Evolutionary conservation across 1,139 yeast genomes (phyloP).

Genomic region (Barnettozyma hawaiiensis): DNA sequence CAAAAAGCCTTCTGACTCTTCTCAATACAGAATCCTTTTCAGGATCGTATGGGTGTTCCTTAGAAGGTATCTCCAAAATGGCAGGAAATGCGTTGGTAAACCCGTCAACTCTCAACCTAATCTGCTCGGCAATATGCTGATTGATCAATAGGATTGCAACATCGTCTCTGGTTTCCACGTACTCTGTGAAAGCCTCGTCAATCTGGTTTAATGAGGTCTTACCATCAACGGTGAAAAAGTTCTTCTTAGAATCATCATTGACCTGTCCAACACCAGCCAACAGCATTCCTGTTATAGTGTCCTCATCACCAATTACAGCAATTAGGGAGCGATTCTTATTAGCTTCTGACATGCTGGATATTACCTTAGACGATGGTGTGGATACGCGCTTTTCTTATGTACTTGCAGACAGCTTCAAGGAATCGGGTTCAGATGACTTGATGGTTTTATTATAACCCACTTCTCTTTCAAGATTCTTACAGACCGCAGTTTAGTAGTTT

Average conservation of each 20-base stretch:
- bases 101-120: conserved; percentile 74
- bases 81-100: conserved; percentile 95
- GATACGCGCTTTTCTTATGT: not conserved
- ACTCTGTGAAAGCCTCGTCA: conserved; percentile 68
- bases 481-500: too few relatives aligned
- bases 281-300: conserved; percentile 90
- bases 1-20: conserved; percentile 90
- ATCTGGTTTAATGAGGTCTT: conserved; percentile 75
- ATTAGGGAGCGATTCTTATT: conserved; percentile 62
- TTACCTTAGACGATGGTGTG: not conserved
- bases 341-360: conserved; percentile 11
- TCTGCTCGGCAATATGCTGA: conserved; percentile 91
- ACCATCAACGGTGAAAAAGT: conserved; percentile 75
- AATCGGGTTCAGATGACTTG: too few relatives aligned
- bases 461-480: too few relatives aligned
- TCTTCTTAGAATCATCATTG: conserved; percentile 53
- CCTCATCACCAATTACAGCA: conserved; percentile 96
- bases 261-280: conserved; percentile 96
- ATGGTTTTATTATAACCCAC: too few relatives aligned
- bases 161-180: conserved; percentile 74
- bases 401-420: not conserved
- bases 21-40: conserved; percentile 94
- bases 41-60: conserved; percentile 97
- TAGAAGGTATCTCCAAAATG: conserved; percentile 91
- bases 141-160: conserved; percentile 89